Conservation (phyloP, 108 stramenopile genomes). For the Nannochloropsis salina region DNA sequence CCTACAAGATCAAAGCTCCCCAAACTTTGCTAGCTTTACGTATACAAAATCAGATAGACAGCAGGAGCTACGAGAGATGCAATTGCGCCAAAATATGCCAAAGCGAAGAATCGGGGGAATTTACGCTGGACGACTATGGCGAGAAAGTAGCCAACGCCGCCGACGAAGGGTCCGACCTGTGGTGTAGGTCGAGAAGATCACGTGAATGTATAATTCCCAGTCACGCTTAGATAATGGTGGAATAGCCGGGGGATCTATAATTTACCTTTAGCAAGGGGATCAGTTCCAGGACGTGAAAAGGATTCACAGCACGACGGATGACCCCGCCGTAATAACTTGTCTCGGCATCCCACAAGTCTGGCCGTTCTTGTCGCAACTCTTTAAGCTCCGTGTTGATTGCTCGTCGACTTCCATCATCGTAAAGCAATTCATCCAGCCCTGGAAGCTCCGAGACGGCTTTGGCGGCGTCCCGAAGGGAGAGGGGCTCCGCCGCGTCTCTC, state of each 20-base stretch:
- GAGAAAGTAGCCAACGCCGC: not conserved
- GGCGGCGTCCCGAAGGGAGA: not conserved
- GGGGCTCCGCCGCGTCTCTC: not conserved
- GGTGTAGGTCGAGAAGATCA: not conserved
- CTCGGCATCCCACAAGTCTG: slow-evolving; percentile 14
- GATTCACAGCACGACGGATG: not conserved
- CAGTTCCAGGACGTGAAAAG: slow-evolving; percentile 1
- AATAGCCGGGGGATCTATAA: not conserved
- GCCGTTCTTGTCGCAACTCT: not conserved
- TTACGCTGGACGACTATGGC: slow-evolving; percentile 12
- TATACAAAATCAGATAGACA: not conserved
- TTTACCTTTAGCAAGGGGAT: slow-evolving; percentile 6
- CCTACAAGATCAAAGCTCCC: too few species aligned
- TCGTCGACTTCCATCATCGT: not conserved
- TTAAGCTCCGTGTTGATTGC: not conserved
- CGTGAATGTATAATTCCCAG: not conserved
- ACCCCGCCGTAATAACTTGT: slow-evolving; percentile 17
- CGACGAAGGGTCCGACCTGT: slow-evolving; percentile 19
- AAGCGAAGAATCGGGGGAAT: not conserved
- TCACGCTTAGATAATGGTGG: not conserved
- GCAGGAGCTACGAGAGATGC: not conserved
- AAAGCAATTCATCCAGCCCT: not conserved
- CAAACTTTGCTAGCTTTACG: not conserved
- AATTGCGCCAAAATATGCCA: not conserved
- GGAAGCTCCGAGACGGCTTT: not conserved